phyloP scores from a whole-genome alignment of 176 grass and related monocot species.

The Hsuehochloa calcarea region DNA sequence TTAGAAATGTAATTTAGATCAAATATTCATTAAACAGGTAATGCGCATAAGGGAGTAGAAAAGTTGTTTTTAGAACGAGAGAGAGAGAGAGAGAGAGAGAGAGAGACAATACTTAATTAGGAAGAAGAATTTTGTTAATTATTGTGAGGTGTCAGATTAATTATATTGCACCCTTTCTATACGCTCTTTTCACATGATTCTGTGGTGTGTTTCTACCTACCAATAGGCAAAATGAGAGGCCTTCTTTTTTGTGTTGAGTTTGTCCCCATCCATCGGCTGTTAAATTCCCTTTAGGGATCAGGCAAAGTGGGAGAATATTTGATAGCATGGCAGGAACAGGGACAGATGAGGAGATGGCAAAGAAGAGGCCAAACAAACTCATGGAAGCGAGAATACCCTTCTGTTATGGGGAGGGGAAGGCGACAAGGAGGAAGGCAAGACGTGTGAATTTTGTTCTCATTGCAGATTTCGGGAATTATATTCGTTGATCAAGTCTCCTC shows the following conservation, averaged over 20 bases:
- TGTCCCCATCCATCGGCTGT: slow-evolving; percentile 51
- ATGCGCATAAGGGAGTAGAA: not conserved
- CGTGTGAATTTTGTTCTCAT: slow-evolving; percentile 67
- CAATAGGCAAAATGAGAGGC: slow-evolving; percentile 49
- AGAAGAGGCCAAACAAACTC: slow-evolving; percentile 64
- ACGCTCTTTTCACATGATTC: slow-evolving; percentile 31
- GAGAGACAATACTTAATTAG: not conserved
- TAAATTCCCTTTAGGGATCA: slow-evolving; percentile 54
- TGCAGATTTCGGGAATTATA: slow-evolving; percentile 38
- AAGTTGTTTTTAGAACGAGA: not conserved
- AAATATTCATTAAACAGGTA: not conserved
- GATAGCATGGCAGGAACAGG: slow-evolving; percentile 40
- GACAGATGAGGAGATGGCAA: slow-evolving; percentile 48
- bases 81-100: too few relatives aligned
- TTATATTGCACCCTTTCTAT: not conserved
- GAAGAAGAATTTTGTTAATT: slow-evolving; percentile 23
- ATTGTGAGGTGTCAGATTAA: not conserved
- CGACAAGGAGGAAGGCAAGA: slow-evolving; percentile 63
- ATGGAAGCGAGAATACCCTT: slow-evolving; percentile 68
- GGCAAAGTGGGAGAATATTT: slow-evolving; percentile 60
- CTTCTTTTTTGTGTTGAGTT: slow-evolving; percentile 43
- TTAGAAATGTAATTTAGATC: not conserved
- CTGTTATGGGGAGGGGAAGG: slow-evolving; percentile 60
- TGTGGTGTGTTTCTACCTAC: slow-evolving; percentile 40
- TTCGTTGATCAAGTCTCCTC: slow-evolving; percentile 23